phyloP scores from a whole-genome alignment of 2,329 filamentous ascomycete species.

The Hypoxylon sp. region DNA sequence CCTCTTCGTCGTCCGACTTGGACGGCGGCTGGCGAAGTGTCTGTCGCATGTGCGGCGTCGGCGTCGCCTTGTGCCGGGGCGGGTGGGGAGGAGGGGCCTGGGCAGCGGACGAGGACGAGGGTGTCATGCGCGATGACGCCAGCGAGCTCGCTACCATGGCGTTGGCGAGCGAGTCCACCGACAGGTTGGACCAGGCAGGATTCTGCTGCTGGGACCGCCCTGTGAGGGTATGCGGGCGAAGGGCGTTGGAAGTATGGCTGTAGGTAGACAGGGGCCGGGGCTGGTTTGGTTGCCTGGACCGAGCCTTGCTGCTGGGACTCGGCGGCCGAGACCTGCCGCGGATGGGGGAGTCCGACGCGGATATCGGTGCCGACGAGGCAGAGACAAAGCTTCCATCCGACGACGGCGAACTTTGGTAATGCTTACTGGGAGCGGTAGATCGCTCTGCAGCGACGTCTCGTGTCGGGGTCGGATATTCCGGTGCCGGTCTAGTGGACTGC shows the following conservation, averaged over 20 bases:
- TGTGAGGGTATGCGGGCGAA: slow-evolving; percentile 21
- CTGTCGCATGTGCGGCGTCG: slow-evolving; percentile 65
- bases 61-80: slow-evolving; percentile 53
- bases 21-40: slow-evolving; percentile 68
- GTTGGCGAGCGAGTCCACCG: slow-evolving; percentile 71
- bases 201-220: slow-evolving; percentile 27
- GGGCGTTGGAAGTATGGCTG: slow-evolving; percentile 9
- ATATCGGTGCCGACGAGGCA: slow-evolving; percentile 50
- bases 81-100: slow-evolving; percentile 51
- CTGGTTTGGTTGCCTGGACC: slow-evolving; percentile 12
- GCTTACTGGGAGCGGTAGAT: slow-evolving; percentile 1
- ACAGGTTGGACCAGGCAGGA: slow-evolving; percentile 51
- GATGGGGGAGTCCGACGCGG: slow-evolving; percentile 41
- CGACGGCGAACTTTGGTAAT: slow-evolving; percentile 44
- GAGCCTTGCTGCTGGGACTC: slow-evolving; percentile 32
- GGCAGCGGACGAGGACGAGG: slow-evolving; percentile 44
- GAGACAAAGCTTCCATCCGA: slow-evolving; percentile 57
- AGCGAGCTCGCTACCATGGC: slow-evolving; percentile 80
- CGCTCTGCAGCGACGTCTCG: slow-evolving; percentile 4
- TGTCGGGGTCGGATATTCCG: slow-evolving; percentile 21
- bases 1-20: slow-evolving; percentile 61
- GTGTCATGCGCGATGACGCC: slow-evolving; percentile 65
- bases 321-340: slow-evolving; percentile 32
- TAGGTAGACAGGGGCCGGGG: slow-evolving; percentile 25
- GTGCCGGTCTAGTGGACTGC: slow-evolving; percentile 27